Evolutionary conservation across 495 filamentous ascomycete species (phyloP).

Genomic region (Terfezia boudieri): DNA sequence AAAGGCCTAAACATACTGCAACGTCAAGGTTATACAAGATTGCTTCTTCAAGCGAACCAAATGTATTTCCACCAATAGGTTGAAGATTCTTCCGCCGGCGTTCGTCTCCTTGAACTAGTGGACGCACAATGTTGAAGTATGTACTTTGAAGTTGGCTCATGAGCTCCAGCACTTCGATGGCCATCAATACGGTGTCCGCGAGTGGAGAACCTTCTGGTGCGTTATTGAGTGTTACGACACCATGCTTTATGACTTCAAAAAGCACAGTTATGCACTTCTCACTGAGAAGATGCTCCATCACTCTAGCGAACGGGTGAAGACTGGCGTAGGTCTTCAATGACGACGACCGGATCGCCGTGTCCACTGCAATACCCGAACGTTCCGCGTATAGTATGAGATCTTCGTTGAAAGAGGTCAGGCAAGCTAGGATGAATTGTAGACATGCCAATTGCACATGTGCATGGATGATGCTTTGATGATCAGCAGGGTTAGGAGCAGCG

Average conservation of each 20-base stretch:
- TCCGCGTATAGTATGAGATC: slow-evolving; percentile 65
- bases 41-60: slow-evolving; percentile 77
- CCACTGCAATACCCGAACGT: slow-evolving; percentile 45
- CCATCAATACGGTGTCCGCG: slow-evolving; percentile 46
- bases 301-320: slow-evolving; percentile 73
- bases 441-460: slow-evolving; percentile 36
- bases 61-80: slow-evolving; percentile 16
- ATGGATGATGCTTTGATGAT: background rate
- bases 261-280: slow-evolving; percentile 62
- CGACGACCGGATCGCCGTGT: slow-evolving; percentile 44
- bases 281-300: slow-evolving; percentile 95
- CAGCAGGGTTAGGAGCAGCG: background rate
- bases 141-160: slow-evolving; percentile 73
- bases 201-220: slow-evolving; percentile 49
- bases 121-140: slow-evolving; percentile 67
- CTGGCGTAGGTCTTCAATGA: slow-evolving; percentile 53
- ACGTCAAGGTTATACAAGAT: slow-evolving; percentile 56
- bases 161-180: slow-evolving; percentile 56
- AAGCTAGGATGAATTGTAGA: slow-evolving; percentile 51
- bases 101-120: slow-evolving; percentile 38
- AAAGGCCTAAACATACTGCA: slow-evolving; percentile 57
- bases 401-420: slow-evolving; percentile 73
- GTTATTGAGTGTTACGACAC: slow-evolving; percentile 40
- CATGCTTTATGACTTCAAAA: slow-evolving; percentile 52
- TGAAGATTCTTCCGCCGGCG: slow-evolving; percentile 18